Percentiles rank a stretch among this genome's conserved stretches.
These are phyloP conservation scores for Parietaria judaica DNA, from an alignment of 306 rosid genomes.

Conservation along the genomic window DNA sequence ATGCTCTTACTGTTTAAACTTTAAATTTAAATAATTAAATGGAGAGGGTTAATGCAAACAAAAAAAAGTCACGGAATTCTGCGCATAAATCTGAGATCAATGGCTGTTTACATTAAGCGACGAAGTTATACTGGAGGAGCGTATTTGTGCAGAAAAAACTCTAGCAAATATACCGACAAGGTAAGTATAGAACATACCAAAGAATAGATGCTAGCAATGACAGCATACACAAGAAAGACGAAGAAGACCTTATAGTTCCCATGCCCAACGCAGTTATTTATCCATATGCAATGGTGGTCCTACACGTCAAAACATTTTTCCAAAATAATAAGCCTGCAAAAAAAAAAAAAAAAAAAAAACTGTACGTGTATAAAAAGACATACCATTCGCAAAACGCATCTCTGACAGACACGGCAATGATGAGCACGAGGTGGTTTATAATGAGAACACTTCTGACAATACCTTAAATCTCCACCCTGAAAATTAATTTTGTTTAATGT, in stretches of 20 bases:
- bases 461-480: constrained; percentile 97
- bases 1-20: no score
- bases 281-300: constrained; percentile 99
- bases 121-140: constrained; percentile 9
- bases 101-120: neutral
- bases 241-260: constrained; percentile 88
- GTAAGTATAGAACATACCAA: constrained; percentile 38
- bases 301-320: constrained; percentile 35
- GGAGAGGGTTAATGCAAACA: no score
- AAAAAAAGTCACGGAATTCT: no score
- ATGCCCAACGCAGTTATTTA: constrained; percentile 90
- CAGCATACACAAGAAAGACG: constrained; percentile 75
- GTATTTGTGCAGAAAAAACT: constrained; percentile 5
- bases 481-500: constrained; percentile 16
- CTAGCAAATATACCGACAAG: no score
- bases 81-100: neutral
- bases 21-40: no score
- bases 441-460: constrained; percentile 90
- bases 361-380: constrained; percentile 4
- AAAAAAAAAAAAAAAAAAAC: constrained; percentile 23
- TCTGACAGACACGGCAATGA: constrained; percentile 93
- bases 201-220: constrained; percentile 71
- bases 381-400: constrained; percentile 98
- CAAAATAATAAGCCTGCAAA: constrained; percentile 25
- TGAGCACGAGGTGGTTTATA: constrained; percentile 98